Evolutionary conservation across 805 yeast species (phyloP).

Genomic region (Candida coleopterorum): DNA sequence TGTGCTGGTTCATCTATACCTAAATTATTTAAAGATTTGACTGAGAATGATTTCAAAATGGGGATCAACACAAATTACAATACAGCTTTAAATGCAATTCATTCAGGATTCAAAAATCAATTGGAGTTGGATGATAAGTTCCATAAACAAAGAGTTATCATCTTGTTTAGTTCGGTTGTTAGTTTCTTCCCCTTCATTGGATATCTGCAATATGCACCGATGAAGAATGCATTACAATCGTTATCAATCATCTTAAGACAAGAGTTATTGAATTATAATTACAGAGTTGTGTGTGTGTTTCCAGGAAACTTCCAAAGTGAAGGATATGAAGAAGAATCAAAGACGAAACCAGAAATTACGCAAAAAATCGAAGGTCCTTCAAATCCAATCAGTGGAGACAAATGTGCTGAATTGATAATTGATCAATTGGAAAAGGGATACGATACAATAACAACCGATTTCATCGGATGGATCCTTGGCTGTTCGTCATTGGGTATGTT

Average conservation of each 20-base stretch:
- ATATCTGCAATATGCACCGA: constrained; percentile 85
- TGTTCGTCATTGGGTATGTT: constrained; percentile 62
- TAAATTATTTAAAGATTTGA: constrained; percentile 66
- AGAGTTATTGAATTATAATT: constrained; percentile 65
- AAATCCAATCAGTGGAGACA: constrained; percentile 57
- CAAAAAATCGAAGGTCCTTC: constrained; percentile 82
- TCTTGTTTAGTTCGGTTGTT: constrained; percentile 65
- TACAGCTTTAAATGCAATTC: constrained; percentile 69
- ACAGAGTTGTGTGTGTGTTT: constrained; percentile 66
- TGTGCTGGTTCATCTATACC: constrained; percentile 89
- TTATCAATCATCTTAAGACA: constrained; percentile 76
- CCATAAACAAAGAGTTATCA: constrained; percentile 49
- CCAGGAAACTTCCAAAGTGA: constrained; percentile 92
- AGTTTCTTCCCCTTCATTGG: constrained; percentile 90
- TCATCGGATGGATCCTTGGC: constrained; percentile 77
- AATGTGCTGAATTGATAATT: constrained; percentile 61
- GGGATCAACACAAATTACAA: constrained; percentile 70
- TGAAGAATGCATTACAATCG: constrained; percentile 76
- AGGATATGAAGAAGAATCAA: constrained; percentile 77
- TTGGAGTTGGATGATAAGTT: constrained; percentile 1
- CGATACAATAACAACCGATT: constrained; percentile 75
- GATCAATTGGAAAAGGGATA: constrained; percentile 57
- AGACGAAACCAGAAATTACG: constrained; percentile 82
- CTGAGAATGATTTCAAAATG: constrained; percentile 48
- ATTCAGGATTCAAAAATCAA: constrained; percentile 45